These are phyloP conservation scores for Carex arenaria DNA, from an alignment of 202 grass and related monocot genomes.

Conservation along the genomic window DNA sequence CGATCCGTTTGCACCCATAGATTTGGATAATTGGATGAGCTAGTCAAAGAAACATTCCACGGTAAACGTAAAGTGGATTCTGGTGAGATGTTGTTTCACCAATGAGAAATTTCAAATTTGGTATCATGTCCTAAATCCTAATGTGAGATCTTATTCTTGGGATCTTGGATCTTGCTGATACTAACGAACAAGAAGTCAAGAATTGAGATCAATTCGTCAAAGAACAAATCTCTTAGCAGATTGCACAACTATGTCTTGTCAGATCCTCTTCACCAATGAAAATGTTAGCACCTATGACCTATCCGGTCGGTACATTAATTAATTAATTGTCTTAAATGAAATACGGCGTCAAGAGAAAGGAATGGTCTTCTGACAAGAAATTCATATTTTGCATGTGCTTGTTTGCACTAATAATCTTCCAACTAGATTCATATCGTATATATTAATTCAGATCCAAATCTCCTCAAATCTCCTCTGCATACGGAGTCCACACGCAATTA, in stretches of 20 bases:
- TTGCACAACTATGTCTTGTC: background rate
- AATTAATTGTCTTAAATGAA: too few relatives aligned
- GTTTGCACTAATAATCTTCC: background rate
- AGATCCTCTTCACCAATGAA: background rate
- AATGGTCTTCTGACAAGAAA: background rate
- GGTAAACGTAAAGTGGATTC: too few relatives aligned
- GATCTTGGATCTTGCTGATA: background rate
- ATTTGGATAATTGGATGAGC: background rate
- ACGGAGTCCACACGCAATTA: background rate
- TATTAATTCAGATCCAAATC: background rate
- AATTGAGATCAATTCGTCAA: background rate
- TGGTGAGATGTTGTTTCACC: slow-evolving; percentile 1
- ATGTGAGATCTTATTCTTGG: too few relatives aligned
- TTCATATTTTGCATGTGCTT: slow-evolving; percentile 6
- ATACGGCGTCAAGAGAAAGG: background rate
- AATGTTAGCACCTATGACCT: background rate
- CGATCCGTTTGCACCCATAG: too few relatives aligned
- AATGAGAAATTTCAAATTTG: background rate
- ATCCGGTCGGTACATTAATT: background rate
- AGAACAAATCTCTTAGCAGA: background rate
- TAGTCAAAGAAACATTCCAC: background rate
- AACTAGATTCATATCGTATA: background rate
- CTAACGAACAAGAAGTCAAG: background rate
- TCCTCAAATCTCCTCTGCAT: background rate
- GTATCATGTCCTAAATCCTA: too few relatives aligned